A percentile compares a stretch with the other conserved stretches of the same genome.
Evolutionary conservation across 2,329 filamentous ascomycete species (phyloP).

Genomic region (Ceratocystis huliohia): DNA sequence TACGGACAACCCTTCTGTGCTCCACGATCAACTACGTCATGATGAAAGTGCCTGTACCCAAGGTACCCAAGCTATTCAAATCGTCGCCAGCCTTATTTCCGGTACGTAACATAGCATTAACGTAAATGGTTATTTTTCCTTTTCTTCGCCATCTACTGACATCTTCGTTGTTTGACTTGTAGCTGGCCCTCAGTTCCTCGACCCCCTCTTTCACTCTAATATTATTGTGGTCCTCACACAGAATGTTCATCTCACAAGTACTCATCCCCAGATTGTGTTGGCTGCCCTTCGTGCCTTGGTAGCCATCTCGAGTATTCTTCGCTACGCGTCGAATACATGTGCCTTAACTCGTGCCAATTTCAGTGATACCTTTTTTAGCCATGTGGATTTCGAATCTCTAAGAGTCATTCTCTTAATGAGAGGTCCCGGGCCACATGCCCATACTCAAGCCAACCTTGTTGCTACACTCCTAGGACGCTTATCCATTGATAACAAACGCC

Average conservation of each 20-base stretch:
- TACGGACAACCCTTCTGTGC: neutral
- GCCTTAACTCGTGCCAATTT: conserved; percentile 4
- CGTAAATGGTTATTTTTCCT: neutral
- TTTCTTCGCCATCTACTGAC: neutral
- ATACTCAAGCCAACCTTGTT: conserved; percentile 5
- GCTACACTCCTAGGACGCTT: conserved; percentile 12
- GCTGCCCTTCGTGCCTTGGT: conserved; percentile 53
- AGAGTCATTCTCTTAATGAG: conserved; percentile 5
- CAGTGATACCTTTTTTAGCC: conserved; percentile 6
- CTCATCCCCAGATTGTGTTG: conserved; percentile 53
- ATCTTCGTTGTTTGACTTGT: conserved; percentile 18
- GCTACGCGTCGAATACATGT: conserved; percentile 3
- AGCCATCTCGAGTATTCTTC: neutral
- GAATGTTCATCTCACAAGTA: conserved; percentile 52
- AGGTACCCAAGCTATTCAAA: conserved; percentile 64
- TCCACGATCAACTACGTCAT: conserved; percentile 6
- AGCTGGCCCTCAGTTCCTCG: conserved; percentile 72
- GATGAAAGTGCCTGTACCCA: conserved; percentile 39
- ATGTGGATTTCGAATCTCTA: neutral
- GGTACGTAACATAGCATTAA: neutral
- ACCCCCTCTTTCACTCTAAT: conserved; percentile 55
- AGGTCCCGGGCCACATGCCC: neutral
- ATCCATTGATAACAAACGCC: conserved; percentile 8
- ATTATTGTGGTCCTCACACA: conserved; percentile 58
- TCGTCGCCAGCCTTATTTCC: conserved; percentile 47